Base-by-base conservation (phyloP, 2,329 filamentous ascomycete genomes). In the Trichoderma hamatum region DNA sequence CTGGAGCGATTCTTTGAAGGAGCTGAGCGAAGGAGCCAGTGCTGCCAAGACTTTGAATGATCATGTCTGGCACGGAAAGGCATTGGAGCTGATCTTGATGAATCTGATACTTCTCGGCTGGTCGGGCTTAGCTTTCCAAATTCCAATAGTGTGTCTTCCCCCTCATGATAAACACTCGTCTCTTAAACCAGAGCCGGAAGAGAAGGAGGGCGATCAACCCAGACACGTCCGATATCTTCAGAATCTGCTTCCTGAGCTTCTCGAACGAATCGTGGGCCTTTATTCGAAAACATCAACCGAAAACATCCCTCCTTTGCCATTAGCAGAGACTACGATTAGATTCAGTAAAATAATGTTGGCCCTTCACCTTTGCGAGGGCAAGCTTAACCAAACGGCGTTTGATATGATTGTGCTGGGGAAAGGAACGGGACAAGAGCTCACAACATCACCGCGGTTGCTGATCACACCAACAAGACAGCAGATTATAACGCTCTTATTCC, bases 51-150 rank as follows among this genome's bases (percentile, higher is more conserved):
- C 89, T 46, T 87, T 92, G 69, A 94, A 93, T 74, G 96, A 99
- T 79, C 93, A 97, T 79, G 79, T 98, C n/a, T 99, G 96, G 95
- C 93, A 97, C 80, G 96, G 92, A 21, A 98, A 98, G 80, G 94
- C 93, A 1, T 84, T 99, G 24, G 96, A 99, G 77, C 89, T 94
- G 32, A 92, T 97, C 70, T 82, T 96, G 58, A 85, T 97, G 30
- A 93, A 91, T 75, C 85, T 98, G 73, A 77, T 98, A 51, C 87
- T 98, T 74, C 88, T 97, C 71, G 92, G 90, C 34, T 97, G 94
- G 92, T 88, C 90, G 43, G 91, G 90, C 4, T 84, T 95, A 74
- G 92, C 96, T 75, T 98, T 98, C 74, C 86, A 90, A 74, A 86
- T 96, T n/a, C 88, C 88, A 2, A 78, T 82, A 11, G 79, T 90